Conservation (phyloP, 768 basidiomycete species). For the Boletus subcaerulescens region DNA sequence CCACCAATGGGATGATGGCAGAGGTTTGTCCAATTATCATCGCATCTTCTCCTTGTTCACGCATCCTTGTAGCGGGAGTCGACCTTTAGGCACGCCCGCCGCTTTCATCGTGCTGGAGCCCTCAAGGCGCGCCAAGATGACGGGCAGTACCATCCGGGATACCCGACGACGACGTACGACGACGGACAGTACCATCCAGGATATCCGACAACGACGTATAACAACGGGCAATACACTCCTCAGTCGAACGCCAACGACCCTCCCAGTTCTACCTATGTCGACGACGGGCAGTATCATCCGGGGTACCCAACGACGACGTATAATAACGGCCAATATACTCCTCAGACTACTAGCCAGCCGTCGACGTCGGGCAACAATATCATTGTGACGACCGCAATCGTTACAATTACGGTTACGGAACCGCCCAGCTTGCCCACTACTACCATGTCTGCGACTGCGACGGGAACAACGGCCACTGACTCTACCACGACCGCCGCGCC, state of each 20-base stretch:
- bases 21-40: constrained; percentile 7
- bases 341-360: not conserved
- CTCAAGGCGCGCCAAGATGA: constrained; percentile 18
- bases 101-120: constrained; percentile 8
- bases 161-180: constrained; percentile 10
- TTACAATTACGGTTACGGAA: not conserved
- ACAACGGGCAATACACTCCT: constrained; percentile 13
- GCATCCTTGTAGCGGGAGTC: constrained; percentile 5
- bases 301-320: constrained; percentile 19
- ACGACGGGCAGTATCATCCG: constrained; percentile 21
- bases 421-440: not conserved
- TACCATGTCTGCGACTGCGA: not conserved
- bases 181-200: not conserved
- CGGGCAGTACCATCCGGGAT: constrained; percentile 21
- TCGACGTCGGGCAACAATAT: not conserved
- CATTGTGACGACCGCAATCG: not conserved
- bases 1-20: constrained; percentile 2
- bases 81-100: constrained; percentile 9
- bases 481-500: not conserved
- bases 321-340: constrained; percentile 13
- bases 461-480: not conserved
- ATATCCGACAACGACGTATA: constrained; percentile 12
- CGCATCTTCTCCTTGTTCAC: constrained; percentile 1
- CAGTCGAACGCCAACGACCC: not conserved
- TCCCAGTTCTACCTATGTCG: not conserved